Evolutionary conservation across 2,329 filamentous ascomycete species (phyloP).

Genomic region (Hypoxylon sp.): DNA sequence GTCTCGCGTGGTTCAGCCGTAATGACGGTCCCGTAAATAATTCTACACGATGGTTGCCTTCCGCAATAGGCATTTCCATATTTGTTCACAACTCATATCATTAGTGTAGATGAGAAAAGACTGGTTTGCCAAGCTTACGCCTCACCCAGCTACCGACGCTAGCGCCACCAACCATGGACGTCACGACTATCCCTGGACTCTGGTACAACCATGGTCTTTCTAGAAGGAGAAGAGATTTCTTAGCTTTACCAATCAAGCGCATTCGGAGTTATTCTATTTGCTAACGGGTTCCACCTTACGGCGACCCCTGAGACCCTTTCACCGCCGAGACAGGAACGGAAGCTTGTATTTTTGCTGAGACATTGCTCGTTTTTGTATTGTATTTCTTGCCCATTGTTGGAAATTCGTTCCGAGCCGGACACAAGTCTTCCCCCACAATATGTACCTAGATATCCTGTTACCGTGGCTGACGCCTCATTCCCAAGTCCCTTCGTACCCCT

Average conservation of each 20-base stretch:
- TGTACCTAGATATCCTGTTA: conserved; percentile 13
- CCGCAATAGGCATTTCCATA: conserved; percentile 23
- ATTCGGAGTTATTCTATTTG: conserved; percentile 37
- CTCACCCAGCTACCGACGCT: conserved; percentile 43
- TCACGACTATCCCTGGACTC: conserved; percentile 25
- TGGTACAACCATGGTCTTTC: conserved; percentile 35
- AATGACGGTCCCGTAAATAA: conserved; percentile 29
- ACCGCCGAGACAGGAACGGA: conserved; percentile 40
- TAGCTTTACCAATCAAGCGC: conserved; percentile 38
- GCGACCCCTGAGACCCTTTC: conserved; percentile 33
- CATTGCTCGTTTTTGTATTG: conserved; percentile 15
- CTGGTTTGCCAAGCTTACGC: conserved; percentile 4
- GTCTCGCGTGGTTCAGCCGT: conserved; percentile 29
- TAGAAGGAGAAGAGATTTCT: conserved; percentile 46
- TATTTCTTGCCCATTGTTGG: conserved; percentile 9
- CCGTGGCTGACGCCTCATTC: conserved; percentile 38
- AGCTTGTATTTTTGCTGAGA: conserved; percentile 30
- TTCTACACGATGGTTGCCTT: conserved; percentile 17
- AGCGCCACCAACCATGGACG: conserved; percentile 33
- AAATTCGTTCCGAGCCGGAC: conserved; percentile 31
- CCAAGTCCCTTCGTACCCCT: conserved; percentile 13
- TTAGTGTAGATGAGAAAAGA: neutral
- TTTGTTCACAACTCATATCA: conserved; percentile 15
- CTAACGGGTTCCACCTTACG: conserved; percentile 36
- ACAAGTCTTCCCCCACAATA: conserved; percentile 12